phyloP scores from a whole-genome alignment of 1,284 basidiomycete species.

The Hymenochaete sp. region DNA sequence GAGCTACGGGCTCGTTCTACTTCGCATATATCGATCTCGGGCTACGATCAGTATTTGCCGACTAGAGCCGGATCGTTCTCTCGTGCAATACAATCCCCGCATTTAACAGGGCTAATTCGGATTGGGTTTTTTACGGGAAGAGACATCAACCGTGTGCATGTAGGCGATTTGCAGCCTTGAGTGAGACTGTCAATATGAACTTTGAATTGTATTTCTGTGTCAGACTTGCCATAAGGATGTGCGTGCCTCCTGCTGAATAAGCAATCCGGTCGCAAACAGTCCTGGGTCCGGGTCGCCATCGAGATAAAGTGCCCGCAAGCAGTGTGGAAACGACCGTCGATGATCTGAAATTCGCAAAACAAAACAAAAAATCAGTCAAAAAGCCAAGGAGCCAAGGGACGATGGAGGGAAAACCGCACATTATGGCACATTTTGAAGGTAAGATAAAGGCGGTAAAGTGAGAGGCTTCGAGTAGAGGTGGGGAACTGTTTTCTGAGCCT shows the following conservation, averaged over 20 bases:
- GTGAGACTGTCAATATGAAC: conserved; percentile 4
- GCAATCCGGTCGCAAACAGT: conserved; percentile 56
- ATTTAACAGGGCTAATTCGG: conserved; percentile 52
- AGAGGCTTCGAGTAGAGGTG: conserved; percentile 19
- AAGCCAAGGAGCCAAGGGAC: not conserved
- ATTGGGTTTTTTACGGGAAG: conserved; percentile 66
- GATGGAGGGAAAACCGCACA: conserved; percentile 37
- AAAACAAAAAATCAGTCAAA: not conserved
- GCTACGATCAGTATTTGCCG: conserved; percentile 12
- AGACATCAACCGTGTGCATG: conserved; percentile 60
- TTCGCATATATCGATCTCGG: not conserved
- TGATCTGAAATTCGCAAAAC: conserved; percentile 38
- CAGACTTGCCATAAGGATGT: conserved; percentile 44
- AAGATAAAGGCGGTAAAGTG: conserved; percentile 20
- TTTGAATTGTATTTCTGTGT: conserved; percentile 4
- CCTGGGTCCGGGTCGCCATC: conserved; percentile 61
- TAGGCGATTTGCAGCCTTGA: conserved; percentile 50
- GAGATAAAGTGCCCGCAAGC: conserved; percentile 67
- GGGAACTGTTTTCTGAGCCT: conserved; percentile 18
- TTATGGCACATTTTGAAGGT: conserved; percentile 62
- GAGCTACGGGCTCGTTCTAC: no score
- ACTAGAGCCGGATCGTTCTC: conserved; percentile 19
- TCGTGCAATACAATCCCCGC: conserved; percentile 45
- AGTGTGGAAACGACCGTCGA: conserved; percentile 69
- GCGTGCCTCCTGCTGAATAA: conserved; percentile 61